Base-by-base conservation (phyloP, 257 asterid genomes). In the Craterostigma plantagineum region DNA sequence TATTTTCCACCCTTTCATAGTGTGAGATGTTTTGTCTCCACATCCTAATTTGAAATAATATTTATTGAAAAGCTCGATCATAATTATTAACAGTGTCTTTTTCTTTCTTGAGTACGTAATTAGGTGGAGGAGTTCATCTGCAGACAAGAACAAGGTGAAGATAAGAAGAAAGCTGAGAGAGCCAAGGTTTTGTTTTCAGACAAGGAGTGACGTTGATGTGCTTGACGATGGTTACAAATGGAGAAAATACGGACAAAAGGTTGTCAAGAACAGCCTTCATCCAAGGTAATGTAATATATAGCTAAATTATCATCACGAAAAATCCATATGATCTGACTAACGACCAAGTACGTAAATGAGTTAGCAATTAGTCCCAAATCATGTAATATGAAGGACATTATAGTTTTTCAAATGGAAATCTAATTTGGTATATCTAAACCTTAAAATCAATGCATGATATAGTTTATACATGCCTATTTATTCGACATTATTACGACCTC, bases 201-300 rank as follows among this genome's bases (percentile, higher is more conserved):
- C 96, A 54, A 77, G 94, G 70, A 85, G 96, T 54, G 96, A 81
- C 37, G 73, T 81, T 0, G 96, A 85, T 75, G 96, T 85, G 9
- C 94, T 86, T 54, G 96, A 86, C 62, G 96, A 86, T 73, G 96
- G 96, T 14, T 86, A 86, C 59, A 86, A 86, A 81, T 86, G 96
- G 94, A 70, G 96, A 56, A 86, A 86, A 63, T 86, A 86, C 54
- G 96, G 96, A 2, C 96, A 86, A 51, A 86, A 86, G 49, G 79
- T 86, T 46, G 96, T 86, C 66, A 86, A 86, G 77, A 86, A 86
- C 38, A 81, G 94, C 70, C 96, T 81, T 49, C 94, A 81, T 68
- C 96, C 96, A 8, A 81, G 96, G 96, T 81, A 65, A 7, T n/a
- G 10, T 7, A n/a, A 17, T n/a, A 14, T 23, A 23, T 23, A 23